Conservation (phyloP, 1,284 basidiomycete species). For the Sporisorium exsertum region DNA sequence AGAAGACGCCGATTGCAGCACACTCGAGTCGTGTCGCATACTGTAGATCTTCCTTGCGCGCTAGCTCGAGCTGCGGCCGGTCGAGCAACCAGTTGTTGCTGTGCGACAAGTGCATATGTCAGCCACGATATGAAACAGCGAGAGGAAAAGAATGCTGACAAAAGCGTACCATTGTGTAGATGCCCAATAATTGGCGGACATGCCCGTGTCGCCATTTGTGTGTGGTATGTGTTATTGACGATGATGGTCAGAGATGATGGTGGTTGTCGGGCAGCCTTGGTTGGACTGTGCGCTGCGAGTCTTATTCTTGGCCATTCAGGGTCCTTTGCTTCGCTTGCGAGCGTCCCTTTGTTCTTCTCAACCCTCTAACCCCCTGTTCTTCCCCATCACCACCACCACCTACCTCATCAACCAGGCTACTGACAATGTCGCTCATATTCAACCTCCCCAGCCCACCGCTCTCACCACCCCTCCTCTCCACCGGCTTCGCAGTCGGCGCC, state of each 20-base stretch:
- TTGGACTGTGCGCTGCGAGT: constrained; percentile 9
- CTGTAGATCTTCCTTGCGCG: constrained; percentile 57
- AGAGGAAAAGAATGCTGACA: neutral
- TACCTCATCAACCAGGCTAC: neutral
- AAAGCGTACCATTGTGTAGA: constrained; percentile 62
- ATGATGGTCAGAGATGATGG: neutral
- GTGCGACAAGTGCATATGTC: neutral
- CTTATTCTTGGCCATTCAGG: constrained; percentile 7
- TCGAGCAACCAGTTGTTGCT: constrained; percentile 67
- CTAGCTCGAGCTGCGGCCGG: constrained; percentile 52
- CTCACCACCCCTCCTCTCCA: constrained; percentile 24
- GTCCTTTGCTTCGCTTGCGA: constrained; percentile 8
- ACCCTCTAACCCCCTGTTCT: constrained; percentile 6
- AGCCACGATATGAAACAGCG: no score
- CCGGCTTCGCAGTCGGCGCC: constrained; percentile 30
- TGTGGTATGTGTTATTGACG: neutral
- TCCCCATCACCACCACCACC: neutral
- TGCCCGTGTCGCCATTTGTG: neutral
- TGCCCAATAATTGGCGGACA: constrained; percentile 66
- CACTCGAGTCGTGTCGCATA: constrained; percentile 58
- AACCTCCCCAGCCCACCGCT: constrained; percentile 13
- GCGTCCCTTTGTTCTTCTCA: neutral
- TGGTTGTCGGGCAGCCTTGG: neutral
- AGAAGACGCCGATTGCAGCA: constrained; percentile 62
- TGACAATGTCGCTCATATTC: constrained; percentile 35